A percentile compares a stretch with the other conserved stretches of the same genome.
Conservation (phyloP, 805 yeast genomes). For the Ogataea pini region DNA sequence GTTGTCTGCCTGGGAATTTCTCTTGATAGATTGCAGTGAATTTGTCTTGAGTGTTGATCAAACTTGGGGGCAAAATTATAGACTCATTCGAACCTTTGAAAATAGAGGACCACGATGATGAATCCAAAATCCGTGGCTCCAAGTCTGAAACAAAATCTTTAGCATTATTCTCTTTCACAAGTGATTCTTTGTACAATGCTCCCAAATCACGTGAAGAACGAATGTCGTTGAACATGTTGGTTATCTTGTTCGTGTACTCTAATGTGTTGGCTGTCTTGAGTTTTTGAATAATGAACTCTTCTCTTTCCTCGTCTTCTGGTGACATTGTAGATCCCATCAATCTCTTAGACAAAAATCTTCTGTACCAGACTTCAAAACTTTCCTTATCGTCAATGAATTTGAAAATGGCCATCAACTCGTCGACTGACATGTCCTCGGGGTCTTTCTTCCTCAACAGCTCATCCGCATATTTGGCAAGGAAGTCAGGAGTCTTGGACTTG, state of each 20-base stretch:
- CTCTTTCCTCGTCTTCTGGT: slow-evolving; percentile 81
- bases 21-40: slow-evolving; percentile 68
- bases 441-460: slow-evolving; percentile 74
- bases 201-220: slow-evolving; percentile 78
- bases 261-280: slow-evolving; percentile 86
- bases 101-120: slow-evolving; percentile 35
- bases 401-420: slow-evolving; percentile 84
- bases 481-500: slow-evolving; percentile 84
- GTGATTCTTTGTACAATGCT: slow-evolving; percentile 31
- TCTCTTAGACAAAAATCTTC: slow-evolving; percentile 85
- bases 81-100: slow-evolving; percentile 38
- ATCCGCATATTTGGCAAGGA: slow-evolving; percentile 88
- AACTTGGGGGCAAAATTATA: slow-evolving; percentile 66
- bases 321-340: slow-evolving; percentile 74
- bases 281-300: slow-evolving; percentile 79
- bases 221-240: slow-evolving; percentile 95
- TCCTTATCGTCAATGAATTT: slow-evolving; percentile 91
- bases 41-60: slow-evolving; percentile 62
- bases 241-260: slow-evolving; percentile 91
- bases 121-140: slow-evolving; percentile 37
- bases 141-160: slow-evolving; percentile 30
- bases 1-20: slow-evolving; percentile 82
- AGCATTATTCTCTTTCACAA: slow-evolving; percentile 17
- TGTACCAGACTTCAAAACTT: slow-evolving; percentile 89
- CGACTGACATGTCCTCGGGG: slow-evolving; percentile 71